Conservation (phyloP, 805 yeast genomes). For the Spathaspora boniae region DNA sequence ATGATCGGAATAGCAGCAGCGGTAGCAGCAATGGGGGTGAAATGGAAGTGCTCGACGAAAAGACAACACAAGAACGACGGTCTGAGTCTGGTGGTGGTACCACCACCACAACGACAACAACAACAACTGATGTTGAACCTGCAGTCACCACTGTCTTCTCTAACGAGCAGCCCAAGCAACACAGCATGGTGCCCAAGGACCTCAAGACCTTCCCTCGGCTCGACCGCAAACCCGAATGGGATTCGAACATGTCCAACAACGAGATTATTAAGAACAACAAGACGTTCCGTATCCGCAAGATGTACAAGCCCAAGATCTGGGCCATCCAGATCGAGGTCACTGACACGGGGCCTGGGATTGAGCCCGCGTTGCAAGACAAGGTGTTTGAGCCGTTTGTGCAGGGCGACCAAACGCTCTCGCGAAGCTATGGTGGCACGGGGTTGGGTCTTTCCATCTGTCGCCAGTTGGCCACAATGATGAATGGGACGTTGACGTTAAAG, state of each 20-base stretch:
- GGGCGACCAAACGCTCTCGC: slow-evolving; percentile 89
- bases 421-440: slow-evolving; percentile 96
- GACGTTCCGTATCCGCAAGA: slow-evolving; percentile 29
- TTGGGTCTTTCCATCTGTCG: slow-evolving; percentile 85
- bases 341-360: slow-evolving; percentile 96
- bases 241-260: slow-evolving; percentile 15
- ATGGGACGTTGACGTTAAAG: slow-evolving; percentile 73
- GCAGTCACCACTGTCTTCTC: no score
- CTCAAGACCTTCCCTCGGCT: slow-evolving; percentile 7
- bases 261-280: slow-evolving; percentile 36
- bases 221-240: slow-evolving; percentile 10
- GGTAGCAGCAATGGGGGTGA: no score
- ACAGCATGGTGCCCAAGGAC: slow-evolving; percentile 6
- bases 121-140: no score
- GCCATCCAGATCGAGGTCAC: slow-evolving; percentile 67
- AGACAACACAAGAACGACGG: no score
- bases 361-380: slow-evolving; percentile 70
- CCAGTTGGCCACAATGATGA: slow-evolving; percentile 88
- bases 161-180: background rate
- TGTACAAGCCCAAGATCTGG: slow-evolving; percentile 46
- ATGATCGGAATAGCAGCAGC: no score
- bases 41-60: no score
- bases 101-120: no score
- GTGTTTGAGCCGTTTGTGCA: slow-evolving; percentile 97
- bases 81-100: no score